phyloP scores from a whole-genome alignment of 176 grass and related monocot genomes.

The Lolium rigidum region DNA sequence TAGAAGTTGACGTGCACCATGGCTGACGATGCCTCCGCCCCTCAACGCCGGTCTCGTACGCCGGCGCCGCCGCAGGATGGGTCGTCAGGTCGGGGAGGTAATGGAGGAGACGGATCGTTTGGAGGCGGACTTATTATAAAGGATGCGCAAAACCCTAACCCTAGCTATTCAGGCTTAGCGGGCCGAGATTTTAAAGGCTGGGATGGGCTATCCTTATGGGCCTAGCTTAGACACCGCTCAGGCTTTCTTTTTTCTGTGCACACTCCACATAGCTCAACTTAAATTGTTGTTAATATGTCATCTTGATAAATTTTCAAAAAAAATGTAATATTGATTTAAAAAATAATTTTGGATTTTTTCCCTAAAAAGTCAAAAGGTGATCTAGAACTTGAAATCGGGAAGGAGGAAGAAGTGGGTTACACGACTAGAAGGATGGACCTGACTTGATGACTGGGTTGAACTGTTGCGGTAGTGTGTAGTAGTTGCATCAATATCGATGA shows the following conservation, averaged over 20 bases:
- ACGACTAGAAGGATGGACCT: too few relatives aligned
- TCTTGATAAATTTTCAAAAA: too few relatives aligned
- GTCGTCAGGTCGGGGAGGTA: neutral
- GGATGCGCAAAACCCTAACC: slow-evolving; percentile 64
- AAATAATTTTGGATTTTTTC: too few relatives aligned
- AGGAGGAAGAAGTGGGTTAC: too few relatives aligned
- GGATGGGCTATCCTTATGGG: neutral
- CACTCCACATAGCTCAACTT: too few relatives aligned
- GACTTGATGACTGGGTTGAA: too few relatives aligned
- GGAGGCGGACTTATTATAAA: slow-evolving; percentile 46
- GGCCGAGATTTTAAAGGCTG: neutral
- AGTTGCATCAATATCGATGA: too few relatives aligned
- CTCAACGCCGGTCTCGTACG: slow-evolving; percentile 25
- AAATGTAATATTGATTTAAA: too few relatives aligned
- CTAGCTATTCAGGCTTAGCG: slow-evolving; percentile 31
- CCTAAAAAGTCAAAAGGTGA: too few relatives aligned
- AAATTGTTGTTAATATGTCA: too few relatives aligned
- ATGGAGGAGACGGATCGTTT: neutral
- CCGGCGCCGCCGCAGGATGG: slow-evolving; percentile 10
- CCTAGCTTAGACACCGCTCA: neutral
- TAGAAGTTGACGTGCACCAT: slow-evolving; percentile 87
- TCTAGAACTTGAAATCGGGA: too few relatives aligned
- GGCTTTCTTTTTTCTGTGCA: neutral
- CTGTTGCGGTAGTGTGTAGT: too few relatives aligned
- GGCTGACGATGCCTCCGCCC: slow-evolving; percentile 17